These are phyloP conservation scores for Yarrowia osloensis DNA, from an alignment of 805 yeast species.

Conservation along the genomic window DNA sequence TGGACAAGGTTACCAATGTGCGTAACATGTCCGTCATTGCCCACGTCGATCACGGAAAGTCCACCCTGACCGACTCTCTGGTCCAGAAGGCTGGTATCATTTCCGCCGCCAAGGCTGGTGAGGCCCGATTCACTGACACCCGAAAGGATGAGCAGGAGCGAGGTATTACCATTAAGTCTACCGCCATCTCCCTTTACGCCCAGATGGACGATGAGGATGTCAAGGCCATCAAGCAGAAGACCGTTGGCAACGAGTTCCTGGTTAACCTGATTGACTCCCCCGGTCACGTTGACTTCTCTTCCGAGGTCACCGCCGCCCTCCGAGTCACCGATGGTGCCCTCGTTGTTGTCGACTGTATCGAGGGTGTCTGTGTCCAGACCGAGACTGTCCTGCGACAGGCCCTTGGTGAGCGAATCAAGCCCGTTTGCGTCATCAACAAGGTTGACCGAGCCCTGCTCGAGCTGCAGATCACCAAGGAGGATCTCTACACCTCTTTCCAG, in stretches of 20 bases:
- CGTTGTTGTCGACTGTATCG: conserved; percentile 98
- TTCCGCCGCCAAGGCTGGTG: conserved; percentile 99
- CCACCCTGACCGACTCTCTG: conserved; percentile 98
- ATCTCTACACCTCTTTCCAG: conserved; percentile 94
- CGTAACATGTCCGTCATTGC: conserved; percentile 99
- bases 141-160: conserved; percentile 99
- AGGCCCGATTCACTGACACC: conserved; percentile 99
- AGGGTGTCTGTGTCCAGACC: conserved; percentile 99
- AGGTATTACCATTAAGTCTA: conserved; percentile 99
- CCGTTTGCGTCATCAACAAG: conserved; percentile 97
- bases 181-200: conserved; percentile 95
- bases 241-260: conserved; percentile 91
- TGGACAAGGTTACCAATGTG: conserved; percentile 99
- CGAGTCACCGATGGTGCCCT: conserved; percentile 99
- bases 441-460: conserved; percentile 99
- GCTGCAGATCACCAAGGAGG: conserved; percentile 98
- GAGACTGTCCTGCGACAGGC: conserved; percentile 99
- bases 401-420: conserved; percentile 98
- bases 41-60: conserved; percentile 99
- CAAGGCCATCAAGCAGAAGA: conserved; percentile 85
- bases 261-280: conserved; percentile 99
- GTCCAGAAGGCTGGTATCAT: conserved; percentile 99
- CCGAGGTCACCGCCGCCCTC: conserved; percentile 99
- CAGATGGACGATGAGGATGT: conserved; percentile 83
- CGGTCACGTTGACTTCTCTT: conserved; percentile 99